These are phyloP conservation scores for Polyplosphaeria fusca DNA, from an alignment of 495 filamentous ascomycete species.

Conservation along the genomic window DNA sequence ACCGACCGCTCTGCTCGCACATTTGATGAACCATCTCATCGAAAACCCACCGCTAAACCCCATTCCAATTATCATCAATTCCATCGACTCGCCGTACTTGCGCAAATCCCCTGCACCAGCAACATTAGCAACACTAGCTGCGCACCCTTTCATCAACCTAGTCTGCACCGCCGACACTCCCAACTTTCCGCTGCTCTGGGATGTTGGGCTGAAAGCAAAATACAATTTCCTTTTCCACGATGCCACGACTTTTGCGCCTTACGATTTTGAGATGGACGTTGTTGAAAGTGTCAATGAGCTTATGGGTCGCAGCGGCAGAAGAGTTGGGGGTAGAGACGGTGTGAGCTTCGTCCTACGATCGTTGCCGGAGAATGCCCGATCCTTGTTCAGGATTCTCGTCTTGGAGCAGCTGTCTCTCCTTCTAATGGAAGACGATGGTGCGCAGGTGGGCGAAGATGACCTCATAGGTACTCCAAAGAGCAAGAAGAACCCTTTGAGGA, in stretches of 20 bases:
- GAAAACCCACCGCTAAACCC: slow-evolving; percentile 41
- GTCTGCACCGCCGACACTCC: slow-evolving; percentile 83
- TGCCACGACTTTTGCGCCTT: slow-evolving; percentile 81
- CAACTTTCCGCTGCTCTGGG: slow-evolving; percentile 85
- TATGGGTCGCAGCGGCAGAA: slow-evolving; percentile 75
- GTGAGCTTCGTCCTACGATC: slow-evolving; percentile 86
- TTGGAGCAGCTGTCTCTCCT: slow-evolving; percentile 66
- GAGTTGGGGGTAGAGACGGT: slow-evolving; percentile 84
- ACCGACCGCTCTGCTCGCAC: slow-evolving; percentile 63
- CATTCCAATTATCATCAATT: slow-evolving; percentile 76
- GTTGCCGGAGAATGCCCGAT: slow-evolving; percentile 86
- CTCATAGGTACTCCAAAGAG: slow-evolving; percentile 32
- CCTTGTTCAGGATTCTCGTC: slow-evolving; percentile 77
- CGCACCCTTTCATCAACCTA: slow-evolving; percentile 70
- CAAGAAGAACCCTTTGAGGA: slow-evolving; percentile 10
- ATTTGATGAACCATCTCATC: slow-evolving; percentile 58
- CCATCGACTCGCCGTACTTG: slow-evolving; percentile 74
- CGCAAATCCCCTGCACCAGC: slow-evolving; percentile 67
- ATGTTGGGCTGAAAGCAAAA: slow-evolving; percentile 69
- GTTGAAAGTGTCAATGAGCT: slow-evolving; percentile 85
- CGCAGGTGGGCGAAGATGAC: slow-evolving; percentile 42
- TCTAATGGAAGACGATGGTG: slow-evolving; percentile 36
- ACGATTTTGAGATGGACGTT: slow-evolving; percentile 67
- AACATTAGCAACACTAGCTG: slow-evolving; percentile 70
- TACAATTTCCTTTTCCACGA: slow-evolving; percentile 91